Evolutionary conservation across 169 alveolate species (phyloP).

Genomic region (Babesia divergens): DNA sequence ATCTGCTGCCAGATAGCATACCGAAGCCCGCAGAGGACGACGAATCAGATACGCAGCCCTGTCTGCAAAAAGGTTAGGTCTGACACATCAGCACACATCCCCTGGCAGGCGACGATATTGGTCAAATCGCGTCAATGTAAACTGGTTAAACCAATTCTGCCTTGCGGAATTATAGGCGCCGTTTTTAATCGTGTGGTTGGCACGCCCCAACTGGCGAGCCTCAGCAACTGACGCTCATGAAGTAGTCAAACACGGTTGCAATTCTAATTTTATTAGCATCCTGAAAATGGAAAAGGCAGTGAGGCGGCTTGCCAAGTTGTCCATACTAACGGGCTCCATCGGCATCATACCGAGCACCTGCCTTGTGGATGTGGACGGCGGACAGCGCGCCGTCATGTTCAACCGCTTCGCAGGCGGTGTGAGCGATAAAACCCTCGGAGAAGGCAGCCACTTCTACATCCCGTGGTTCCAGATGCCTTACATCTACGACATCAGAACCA

Average conservation of each 20-base stretch:
- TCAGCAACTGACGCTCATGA: no score
- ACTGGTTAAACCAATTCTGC: no score
- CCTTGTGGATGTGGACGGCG: constrained; percentile 91
- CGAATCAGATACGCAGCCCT: constrained; percentile 15
- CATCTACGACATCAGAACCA: constrained; percentile 86
- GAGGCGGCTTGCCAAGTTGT: constrained; percentile 70
- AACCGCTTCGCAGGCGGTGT: constrained; percentile 91
- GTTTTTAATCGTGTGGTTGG: no score
- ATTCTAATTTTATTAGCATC: neutral
- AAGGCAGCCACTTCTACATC: constrained; percentile 89
- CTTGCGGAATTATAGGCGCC: no score
- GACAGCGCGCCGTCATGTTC: constrained; percentile 92
- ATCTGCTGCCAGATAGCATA: constrained; percentile 61
- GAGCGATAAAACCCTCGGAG: constrained; percentile 83
- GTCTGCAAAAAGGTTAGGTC: constrained; percentile 9
- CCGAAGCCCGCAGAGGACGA: constrained; percentile 41
- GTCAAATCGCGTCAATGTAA: neutral
- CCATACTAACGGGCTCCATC: constrained; percentile 77
- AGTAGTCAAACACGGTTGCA: no score
- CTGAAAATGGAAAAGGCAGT: constrained; percentile 72
- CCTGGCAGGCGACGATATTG: neutral
- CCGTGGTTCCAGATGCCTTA: constrained; percentile 91
- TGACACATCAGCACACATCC: neutral
- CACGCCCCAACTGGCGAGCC: no score
- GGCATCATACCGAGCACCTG: constrained; percentile 80